Evolutionary conservation across 768 basidiomycete species (phyloP).

Genomic region (Phanerochaete carnosa): DNA sequence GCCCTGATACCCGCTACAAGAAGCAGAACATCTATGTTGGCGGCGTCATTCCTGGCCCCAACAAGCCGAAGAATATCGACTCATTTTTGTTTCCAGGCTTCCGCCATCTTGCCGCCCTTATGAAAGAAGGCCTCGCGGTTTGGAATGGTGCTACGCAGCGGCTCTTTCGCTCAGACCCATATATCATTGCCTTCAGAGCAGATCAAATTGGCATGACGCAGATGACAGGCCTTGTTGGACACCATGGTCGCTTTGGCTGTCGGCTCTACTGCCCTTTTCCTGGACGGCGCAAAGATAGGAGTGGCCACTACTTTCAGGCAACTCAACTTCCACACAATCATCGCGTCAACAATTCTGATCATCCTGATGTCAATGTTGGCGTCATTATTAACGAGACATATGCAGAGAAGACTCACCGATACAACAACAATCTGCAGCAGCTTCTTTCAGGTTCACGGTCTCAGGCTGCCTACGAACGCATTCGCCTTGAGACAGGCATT

Average conservation of each 20-base stretch:
- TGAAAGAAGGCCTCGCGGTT: neutral
- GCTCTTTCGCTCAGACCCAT: neutral
- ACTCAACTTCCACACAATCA: conserved; percentile 23
- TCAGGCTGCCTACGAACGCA: conserved; percentile 22
- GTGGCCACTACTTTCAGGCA: conserved; percentile 32
- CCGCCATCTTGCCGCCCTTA: conserved; percentile 24
- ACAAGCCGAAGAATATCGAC: conserved; percentile 29
- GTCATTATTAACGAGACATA: neutral
- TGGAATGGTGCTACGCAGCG: neutral
- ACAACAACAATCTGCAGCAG: neutral
- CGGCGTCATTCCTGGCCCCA: conserved; percentile 28
- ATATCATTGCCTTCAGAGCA: neutral
- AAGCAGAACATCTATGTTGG: conserved; percentile 26
- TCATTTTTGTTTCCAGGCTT: conserved; percentile 28
- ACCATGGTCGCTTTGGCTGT: conserved; percentile 34
- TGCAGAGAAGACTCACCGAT: neutral
- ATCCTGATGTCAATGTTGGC: conserved; percentile 26
- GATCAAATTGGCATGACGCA: conserved; percentile 13
- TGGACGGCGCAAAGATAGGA: conserved; percentile 27
- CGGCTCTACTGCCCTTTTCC: conserved; percentile 26
- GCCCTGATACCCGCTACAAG: conserved; percentile 28
- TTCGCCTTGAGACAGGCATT: conserved; percentile 32
- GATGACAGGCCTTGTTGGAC: conserved; percentile 33
- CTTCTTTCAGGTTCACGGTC: neutral
- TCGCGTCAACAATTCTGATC: conserved; percentile 23